Evolutionary conservation across 768 basidiomycete genomes (phyloP), one percentile per base, ranked within the genome.

Genomic region (Mycena galericulata): DNA sequence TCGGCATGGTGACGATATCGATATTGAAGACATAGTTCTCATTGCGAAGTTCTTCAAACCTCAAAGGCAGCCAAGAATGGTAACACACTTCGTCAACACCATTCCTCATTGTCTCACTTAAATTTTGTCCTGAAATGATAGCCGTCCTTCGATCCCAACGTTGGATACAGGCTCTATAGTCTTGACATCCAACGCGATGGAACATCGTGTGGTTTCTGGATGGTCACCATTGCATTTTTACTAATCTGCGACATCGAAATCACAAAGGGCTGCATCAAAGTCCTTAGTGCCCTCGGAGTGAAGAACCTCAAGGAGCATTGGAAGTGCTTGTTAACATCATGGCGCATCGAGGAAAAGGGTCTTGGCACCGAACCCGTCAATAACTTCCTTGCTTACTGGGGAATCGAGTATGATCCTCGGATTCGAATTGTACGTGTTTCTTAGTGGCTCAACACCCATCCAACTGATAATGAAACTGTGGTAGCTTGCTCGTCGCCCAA

Each of bases 201-300:
- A 14, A 14, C 40, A 2, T 54, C 62, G 4, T 63, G 62, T 20
- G 62, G 62, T 3, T 63, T 63, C 17, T 63, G 62, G 62, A 51
- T 63, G 51, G 32, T 22, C 2, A 63, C 51, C 0, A 17, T 54
- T 2, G 51, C 51, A 0, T 26, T 63, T 15, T 5, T 63, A 30
- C 18, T 54, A 18, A 29, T 55, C 22, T 53, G 62, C 14, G 41
- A 34, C 1, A 20, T 63, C 20, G 18, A 29, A 8, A 46, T 63
- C 2, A 15, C 7, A 1, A 29, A 32, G 5, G 3, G 10, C 4
- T 11, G 12, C 20, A 18, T 51, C 17, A n/a, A 40, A 27, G 4
- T 26, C 10, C 62, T 63, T 18, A n/a, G 12, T 2, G 2, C 10
- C 2, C 27, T 63, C 6, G 51, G 51, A 8, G 6, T 22, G 4